Percentiles rank a stretch among this genome's conserved stretches.
Evolutionary conservation across 1,284 basidiomycete species (phyloP).

Genomic region (Spongispora temasekensis): DNA sequence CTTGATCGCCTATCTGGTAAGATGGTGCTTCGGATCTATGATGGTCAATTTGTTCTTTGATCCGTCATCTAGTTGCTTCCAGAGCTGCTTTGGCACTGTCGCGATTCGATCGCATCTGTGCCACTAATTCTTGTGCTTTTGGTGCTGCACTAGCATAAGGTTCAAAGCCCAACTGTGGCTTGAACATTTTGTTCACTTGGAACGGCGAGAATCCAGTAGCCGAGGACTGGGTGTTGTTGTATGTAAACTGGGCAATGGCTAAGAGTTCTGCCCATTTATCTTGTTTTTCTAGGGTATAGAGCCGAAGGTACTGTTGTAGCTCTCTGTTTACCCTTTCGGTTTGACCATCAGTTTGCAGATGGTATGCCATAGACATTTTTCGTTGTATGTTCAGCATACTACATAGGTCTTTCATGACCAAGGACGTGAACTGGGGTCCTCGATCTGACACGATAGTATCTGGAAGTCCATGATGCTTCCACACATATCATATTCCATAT

Average conservation of each 20-base stretch:
- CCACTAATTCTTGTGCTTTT: neutral
- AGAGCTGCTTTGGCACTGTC: neutral
- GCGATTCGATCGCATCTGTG: neutral
- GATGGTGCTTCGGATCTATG: neutral
- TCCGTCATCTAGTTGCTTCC: neutral
- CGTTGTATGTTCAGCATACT: neutral
- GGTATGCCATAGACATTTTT: neutral
- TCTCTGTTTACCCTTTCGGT: neutral
- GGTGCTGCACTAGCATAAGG: neutral
- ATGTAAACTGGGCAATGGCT: neutral
- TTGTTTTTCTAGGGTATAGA: neutral
- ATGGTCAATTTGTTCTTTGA: neutral
- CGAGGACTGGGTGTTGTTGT: neutral
- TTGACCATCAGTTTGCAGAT: neutral
- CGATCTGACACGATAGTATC: neutral
- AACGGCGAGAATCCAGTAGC: neutral
- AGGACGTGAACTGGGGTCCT: neutral
- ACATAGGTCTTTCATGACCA: neutral
- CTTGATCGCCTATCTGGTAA: neutral
- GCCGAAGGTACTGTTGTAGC: neutral
- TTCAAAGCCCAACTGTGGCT: neutral
- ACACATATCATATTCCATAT: neutral
- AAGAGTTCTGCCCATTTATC: neutral
- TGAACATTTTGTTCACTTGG: neutral
- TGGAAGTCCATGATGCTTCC: neutral